A percentile compares a stretch with the other conserved stretches of the same genome.
phyloP scores from a whole-genome alignment of 2,329 filamentous ascomycete genomes.

The Ophiostoma tasmaniense region DNA sequence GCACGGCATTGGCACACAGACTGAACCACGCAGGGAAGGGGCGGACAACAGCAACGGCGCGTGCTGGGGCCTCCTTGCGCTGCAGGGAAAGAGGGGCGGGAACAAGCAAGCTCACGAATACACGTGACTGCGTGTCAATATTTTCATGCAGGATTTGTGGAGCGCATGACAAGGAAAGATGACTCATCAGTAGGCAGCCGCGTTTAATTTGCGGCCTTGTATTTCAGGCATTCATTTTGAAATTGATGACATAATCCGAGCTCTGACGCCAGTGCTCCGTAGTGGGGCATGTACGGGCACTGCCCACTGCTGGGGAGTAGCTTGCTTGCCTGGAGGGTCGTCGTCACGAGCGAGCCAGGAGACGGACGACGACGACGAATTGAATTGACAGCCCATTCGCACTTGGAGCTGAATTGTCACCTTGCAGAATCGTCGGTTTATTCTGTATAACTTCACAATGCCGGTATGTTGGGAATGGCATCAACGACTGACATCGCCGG shows the following conservation, averaged over 20 bases:
- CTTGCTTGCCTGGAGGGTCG: not conserved
- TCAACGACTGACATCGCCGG: not conserved
- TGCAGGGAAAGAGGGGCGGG: not conserved
- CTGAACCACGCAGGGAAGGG: not conserved
- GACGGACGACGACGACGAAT: not conserved
- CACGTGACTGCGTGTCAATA: conserved; percentile 5
- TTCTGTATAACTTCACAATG: not conserved
- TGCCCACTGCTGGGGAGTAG: conserved; percentile 3
- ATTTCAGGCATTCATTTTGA: not conserved
- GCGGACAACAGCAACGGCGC: not conserved
- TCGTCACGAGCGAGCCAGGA: conserved; percentile 6
- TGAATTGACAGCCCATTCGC: not conserved
- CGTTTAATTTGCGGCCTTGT: not conserved
- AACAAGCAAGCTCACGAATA: not conserved
- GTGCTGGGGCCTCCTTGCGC: not conserved
- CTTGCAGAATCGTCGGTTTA: not conserved
- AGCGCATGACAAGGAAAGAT: not conserved
- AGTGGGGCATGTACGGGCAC: conserved; percentile 7
- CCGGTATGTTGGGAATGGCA: not conserved
- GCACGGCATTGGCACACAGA: not conserved
- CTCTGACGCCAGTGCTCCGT: not conserved
- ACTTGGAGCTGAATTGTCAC: not conserved
- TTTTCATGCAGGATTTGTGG: not conserved
- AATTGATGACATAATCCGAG: not conserved
- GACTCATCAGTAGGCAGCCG: conserved; percentile 4